A percentile compares a stretch with the other conserved stretches of the same genome.
phyloP scores from a whole-genome alignment of 306 rosid genomes.

The Inga leiocalycina region DNA sequence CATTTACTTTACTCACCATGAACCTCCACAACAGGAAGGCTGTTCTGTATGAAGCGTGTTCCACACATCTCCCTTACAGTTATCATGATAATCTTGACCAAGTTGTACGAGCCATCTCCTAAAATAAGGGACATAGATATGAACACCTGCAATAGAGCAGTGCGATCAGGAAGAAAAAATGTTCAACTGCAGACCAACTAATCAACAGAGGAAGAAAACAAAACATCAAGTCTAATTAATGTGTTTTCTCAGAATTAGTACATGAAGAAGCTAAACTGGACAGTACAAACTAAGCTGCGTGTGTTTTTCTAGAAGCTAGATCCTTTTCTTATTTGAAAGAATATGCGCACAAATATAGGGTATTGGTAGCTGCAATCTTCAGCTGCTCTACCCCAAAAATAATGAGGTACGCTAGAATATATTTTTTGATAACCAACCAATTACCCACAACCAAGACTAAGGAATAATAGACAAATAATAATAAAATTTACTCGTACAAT shows the following conservation, averaged over 20 bases:
- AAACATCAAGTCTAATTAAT: background rate
- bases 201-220: background rate
- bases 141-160: conserved; percentile 52
- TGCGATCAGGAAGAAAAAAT: background rate
- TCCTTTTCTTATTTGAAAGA: background rate
- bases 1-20: conserved; percentile 52
- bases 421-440: background rate
- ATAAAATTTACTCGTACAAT: background rate
- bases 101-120: conserved; percentile 88
- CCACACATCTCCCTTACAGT: conserved; percentile 65
- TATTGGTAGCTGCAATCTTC: background rate
- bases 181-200: background rate
- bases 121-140: conserved; percentile 74
- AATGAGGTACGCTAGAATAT: background rate
- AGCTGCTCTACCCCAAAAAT: background rate
- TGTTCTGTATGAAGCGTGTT: conserved; percentile 49
- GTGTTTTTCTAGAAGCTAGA: background rate
- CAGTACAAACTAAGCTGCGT: background rate
- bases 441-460: background rate
- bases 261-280: background rate
- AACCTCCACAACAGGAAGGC: conserved; percentile 65
- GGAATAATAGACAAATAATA: background rate
- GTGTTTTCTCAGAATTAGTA: background rate
- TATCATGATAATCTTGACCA: conserved; percentile 68
- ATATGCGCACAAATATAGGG: background rate